Base-by-base conservation (phyloP, 1,139 yeast species). In the Yamadazyma taylorii region DNA sequence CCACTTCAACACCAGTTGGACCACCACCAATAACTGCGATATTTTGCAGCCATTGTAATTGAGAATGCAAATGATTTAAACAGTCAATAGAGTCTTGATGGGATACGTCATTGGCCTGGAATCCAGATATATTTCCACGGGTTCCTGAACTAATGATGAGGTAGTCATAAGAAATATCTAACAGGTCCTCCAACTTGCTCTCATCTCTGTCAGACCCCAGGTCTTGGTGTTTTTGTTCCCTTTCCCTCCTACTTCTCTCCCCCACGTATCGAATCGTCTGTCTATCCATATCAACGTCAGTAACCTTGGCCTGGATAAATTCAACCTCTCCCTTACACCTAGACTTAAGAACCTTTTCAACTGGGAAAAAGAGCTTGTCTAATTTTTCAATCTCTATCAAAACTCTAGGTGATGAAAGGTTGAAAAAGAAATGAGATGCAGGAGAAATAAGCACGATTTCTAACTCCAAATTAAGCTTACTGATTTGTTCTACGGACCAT, bases 21-120 rank as follows among this genome's bases (percentile, higher is more conserved):
- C 73, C 73, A 17, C 68, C 73, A 2, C 74, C 74, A 23, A 67
- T 41, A 4, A 68, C 50, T 2, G 69, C 69, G 26, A 68, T 56
- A 5, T 42, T 37, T 14, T 50, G 40, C 8, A 68, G 58, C 2
- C 35, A 4, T 34, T 53, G 50, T 16, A 62, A 44, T 12, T 42
- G 30, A 4, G 39, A 24, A 4, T 48, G 33, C 21, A 58, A 42
- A 10, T 43, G 35, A 31, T 51, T 44, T 17, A 61, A 28, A 2
- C 48, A 43, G 3, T 46, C 40, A 16, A 45, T 38, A 5, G 59
- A 45, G 1, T 47, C 39, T 3, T 42, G 38, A 25, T 48, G 41
- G 21, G 13, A 15, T 34, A 48, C 16, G 12, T 48, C 52, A 34
- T 50, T 45, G 36, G 63, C 49, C 40, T 64, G 65, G 45, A 62